Evolutionary conservation across 2,329 filamentous ascomycete genomes (phyloP), one percentile per base, ranked within the genome.

Genomic region (Fusarium armeniacum): DNA sequence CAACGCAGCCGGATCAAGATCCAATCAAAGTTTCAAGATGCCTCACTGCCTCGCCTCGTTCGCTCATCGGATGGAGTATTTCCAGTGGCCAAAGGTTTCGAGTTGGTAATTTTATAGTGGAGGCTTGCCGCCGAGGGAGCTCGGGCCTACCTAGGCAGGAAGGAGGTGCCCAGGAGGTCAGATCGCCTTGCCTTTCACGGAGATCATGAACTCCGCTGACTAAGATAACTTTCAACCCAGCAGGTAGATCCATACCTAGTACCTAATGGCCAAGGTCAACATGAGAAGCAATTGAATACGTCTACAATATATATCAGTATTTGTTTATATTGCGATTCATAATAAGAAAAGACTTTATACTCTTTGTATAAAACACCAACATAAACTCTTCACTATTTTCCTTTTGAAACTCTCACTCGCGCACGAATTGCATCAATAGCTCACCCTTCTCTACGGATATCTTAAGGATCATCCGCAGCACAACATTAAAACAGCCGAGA

Each of bases 381-480:
- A 43, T n/a, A 32, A 36, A 22, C 40, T 41, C 12, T 32, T 46
- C 18, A 22, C n/a, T 16, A 15, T 32, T 22, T 26, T 26, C 24
- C 28, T 30, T 30, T 41, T 40, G 36, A 43, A 51, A 54, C 55
- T 22, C 43, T 9, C 13, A 38, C 33, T 61, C 32, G 55, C 43
- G 9, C 55, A 32, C 26, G 47, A 61, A 53, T 43, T 41, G 36
- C 55, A 61, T 44, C 52, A 55, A 49, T 49, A 18, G 12, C 49
- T 38, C 30, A 30, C 54, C 47, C 53, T 59, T 65, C 51, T 51
- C 35, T 20, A 43, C 9, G 28, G 28, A 30, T 30, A 30, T 22
- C 40, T 43, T 24, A 26, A 43, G 22, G 41, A 26, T 26, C 41
- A 16, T 44, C 53, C 41, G 32, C 46, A 53, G 45, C 38, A 44